Evolutionary conservation across 139 green algal species (phyloP).

Genomic region (Chlamydomonas eustigma): DNA sequence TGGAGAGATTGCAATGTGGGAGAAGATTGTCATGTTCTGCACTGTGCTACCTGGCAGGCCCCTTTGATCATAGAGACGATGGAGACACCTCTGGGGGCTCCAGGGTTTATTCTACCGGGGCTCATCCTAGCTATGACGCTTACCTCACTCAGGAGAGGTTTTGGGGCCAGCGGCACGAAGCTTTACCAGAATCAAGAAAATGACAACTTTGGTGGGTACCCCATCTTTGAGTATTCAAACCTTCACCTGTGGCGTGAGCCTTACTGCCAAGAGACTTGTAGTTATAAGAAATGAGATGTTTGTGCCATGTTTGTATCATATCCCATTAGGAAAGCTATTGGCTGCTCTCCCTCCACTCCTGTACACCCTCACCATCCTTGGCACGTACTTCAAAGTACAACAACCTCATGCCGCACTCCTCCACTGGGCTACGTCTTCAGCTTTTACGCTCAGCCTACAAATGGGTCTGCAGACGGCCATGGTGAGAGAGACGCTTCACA

Average conservation of each 20-base stretch:
- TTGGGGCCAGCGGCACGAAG: conserved; percentile 15
- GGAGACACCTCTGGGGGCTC: conserved; percentile 41
- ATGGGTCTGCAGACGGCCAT: neutral
- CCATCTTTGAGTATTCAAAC: too few relatives aligned
- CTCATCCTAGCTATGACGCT: conserved; percentile 51
- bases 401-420: conserved; percentile 66
- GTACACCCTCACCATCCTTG: conserved; percentile 37
- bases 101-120: conserved; percentile 9
- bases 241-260: too few relatives aligned
- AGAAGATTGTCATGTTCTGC: too few relatives aligned
- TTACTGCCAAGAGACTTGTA: neutral
- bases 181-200: neutral
- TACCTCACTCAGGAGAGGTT: conserved; percentile 54
- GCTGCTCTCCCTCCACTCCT: conserved; percentile 34
- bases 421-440: conserved; percentile 61
- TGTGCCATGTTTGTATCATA: neutral
- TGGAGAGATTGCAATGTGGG: too few relatives aligned
- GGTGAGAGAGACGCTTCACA: neutral
- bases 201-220: conserved; percentile 6
- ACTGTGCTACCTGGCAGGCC: too few relatives aligned
- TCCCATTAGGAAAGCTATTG: conserved; percentile 31
- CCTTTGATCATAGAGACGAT: neutral
- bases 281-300: neutral
- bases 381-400: conserved; percentile 49
- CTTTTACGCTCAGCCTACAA: conserved; percentile 30